Base-by-base conservation (phyloP, 2,329 filamentous ascomycete genomes). In the Nannizziopsis barbatae region DNA sequence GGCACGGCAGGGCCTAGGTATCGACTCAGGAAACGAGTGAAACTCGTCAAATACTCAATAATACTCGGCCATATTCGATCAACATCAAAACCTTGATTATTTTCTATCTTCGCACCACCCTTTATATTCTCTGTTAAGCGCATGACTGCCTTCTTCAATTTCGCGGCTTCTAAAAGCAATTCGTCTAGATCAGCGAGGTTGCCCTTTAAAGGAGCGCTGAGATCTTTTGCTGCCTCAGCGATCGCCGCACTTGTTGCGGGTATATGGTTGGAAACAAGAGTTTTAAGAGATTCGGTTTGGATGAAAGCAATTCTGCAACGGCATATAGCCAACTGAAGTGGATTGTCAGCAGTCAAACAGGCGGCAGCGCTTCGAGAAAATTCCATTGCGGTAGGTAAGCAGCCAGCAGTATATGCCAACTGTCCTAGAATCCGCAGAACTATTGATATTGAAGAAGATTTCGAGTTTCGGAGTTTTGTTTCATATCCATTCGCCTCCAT, bases 151-250 rank as follows among this genome's bases (percentile, higher is more conserved):
- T 70, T 71, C 50, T 70, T 70, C 31, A 71, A 56, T 50, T 62
- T 66, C 3, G 67, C 65, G 18, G 67, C 59, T 53, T 68, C 66
- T 38, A 71, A 57, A 11, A 71, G 55, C 4, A 71, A 55, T 31
- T 71, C 68, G 50, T 71, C 69, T n/a, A 71, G 51, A 31, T 71
- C 68, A 36, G 54, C 57, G 8, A 61, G 50, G 22, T 60, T 69
- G 3, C 69, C 69, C 51, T 64, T 65, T 8, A 70, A 50, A 20
- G 64, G 61, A 27, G 65, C 54, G 12, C 60, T 62, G 31, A 71
- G 52, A 9, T 61, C 57, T 20, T 55, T 52, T 3, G 62, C 63
- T 1, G 66, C 66, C 44, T 66, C 61, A 17, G 57, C 53, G 5
- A 67, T 55, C 9, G 60, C 60, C 15, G 56, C 52, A 3, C 59